Evolutionary conservation across 1,284 basidiomycete species (phyloP).

Genomic region (Trametes hirsuta): DNA sequence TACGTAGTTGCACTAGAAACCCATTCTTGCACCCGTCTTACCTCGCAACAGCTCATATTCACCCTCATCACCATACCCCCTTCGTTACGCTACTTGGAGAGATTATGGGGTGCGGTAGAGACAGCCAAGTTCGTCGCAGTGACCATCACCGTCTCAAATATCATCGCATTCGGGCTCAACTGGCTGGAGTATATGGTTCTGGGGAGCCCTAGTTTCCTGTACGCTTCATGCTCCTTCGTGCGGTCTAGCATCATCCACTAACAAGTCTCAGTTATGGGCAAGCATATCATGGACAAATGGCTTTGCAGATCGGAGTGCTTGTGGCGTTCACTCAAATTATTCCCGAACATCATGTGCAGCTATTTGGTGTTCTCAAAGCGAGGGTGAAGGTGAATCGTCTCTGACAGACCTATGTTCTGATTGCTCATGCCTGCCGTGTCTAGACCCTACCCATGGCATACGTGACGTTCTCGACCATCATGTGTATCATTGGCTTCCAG

Average conservation of each 20-base stretch:
- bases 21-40: conserved; percentile 11
- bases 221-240: conserved; percentile 36
- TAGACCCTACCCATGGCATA: conserved; percentile 93
- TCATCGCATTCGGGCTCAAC: conserved; percentile 84
- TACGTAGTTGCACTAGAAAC: conserved; percentile 40
- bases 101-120: conserved; percentile 90
- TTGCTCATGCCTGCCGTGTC: not conserved
- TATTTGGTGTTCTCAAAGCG: conserved; percentile 84
- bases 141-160: conserved; percentile 81
- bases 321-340: conserved; percentile 98
- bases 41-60: conserved; percentile 63
- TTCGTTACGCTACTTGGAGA: conserved; percentile 88
- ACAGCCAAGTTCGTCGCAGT: conserved; percentile 85
- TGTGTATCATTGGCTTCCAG: conserved; percentile 87
- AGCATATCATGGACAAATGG: conserved; percentile 91
- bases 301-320: conserved; percentile 87
- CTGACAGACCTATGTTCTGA: conserved; percentile 4
- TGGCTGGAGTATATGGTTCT: conserved; percentile 78
- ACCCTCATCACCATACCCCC: conserved; percentile 82
- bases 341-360: conserved; percentile 95
- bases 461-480: conserved; percentile 87
- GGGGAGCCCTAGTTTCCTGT: conserved; percentile 77
- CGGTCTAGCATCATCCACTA: not conserved
- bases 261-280: conserved; percentile 70
- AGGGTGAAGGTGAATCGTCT: conserved; percentile 79